These are phyloP conservation scores for Cladobotryum mycophilum DNA, from an alignment of 2,329 filamentous ascomycete species.

Conservation along the genomic window DNA sequence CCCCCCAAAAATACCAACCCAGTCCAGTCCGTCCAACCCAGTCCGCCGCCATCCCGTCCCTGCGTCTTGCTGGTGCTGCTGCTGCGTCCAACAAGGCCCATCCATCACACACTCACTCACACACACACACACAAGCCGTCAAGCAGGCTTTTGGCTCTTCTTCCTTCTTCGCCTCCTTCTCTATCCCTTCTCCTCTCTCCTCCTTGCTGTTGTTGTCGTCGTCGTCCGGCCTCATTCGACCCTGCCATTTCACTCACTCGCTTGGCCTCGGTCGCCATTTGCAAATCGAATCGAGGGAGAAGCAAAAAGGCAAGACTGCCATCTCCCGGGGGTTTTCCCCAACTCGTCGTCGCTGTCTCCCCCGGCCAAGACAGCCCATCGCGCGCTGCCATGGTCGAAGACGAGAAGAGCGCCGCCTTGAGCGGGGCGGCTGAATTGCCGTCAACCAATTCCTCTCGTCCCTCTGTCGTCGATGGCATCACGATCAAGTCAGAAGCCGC, in stretches of 20 bases:
- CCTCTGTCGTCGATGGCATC: slow-evolving; percentile 9
- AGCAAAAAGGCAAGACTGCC: background rate
- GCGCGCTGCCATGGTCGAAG: slow-evolving; percentile 9
- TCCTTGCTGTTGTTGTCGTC: background rate
- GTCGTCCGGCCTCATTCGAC: background rate
- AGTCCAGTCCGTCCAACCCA: background rate
- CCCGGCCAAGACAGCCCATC: background rate
- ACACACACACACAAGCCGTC: background rate
- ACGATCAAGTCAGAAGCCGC: slow-evolving; percentile 5
- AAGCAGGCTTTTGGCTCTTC: background rate
- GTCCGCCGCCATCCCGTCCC: slow-evolving; percentile 9
- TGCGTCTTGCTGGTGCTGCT: background rate
- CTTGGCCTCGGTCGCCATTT: background rate
- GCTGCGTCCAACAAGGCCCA: slow-evolving; percentile 5
- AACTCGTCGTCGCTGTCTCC: background rate
- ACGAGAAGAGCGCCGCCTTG: slow-evolving; percentile 9
- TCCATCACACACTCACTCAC: background rate
- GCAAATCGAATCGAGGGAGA: background rate
- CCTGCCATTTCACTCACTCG: background rate
- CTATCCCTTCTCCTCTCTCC: background rate
- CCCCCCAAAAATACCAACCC: background rate
- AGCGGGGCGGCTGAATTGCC: slow-evolving; percentile 8
- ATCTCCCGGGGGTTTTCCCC: background rate
- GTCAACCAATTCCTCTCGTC: slow-evolving; percentile 11
- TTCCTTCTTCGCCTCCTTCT: background rate